phyloP scores from a whole-genome alignment of 352 stramenopile genomes.

The Globisporangium heterothallicum region DNA sequence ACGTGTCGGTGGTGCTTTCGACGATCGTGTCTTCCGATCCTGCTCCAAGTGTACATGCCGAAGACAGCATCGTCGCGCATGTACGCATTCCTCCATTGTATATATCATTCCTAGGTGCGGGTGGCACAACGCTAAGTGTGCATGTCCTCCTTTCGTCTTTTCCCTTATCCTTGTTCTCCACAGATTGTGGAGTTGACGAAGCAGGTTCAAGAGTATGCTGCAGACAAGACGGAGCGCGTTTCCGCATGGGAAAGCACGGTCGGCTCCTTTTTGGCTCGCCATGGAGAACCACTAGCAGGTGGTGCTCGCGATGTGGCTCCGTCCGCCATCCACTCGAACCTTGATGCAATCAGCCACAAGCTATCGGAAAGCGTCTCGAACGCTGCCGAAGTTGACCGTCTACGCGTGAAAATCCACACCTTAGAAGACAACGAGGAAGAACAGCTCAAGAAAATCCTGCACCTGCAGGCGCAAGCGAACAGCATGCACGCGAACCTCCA shows the following conservation, averaged over 20 bases:
- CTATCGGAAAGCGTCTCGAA: conserved; percentile 6
- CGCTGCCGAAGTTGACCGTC: background rate
- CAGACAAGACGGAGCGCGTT: conserved; percentile 3
- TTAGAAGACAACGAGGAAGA: conserved; percentile 18
- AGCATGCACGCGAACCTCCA: conserved; percentile 19
- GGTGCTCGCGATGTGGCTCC: background rate
- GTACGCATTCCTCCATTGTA: no score
- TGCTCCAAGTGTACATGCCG: no score
- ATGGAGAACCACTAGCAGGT: conserved; percentile 12
- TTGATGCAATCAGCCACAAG: conserved; percentile 12
- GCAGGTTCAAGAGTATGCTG: conserved; percentile 1
- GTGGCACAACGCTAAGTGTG: no score
- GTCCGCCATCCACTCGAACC: background rate
- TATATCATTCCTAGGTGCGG: no score
- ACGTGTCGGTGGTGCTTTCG: no score
- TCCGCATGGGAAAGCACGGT: conserved; percentile 15
- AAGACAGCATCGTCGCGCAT: no score
- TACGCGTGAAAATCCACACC: conserved; percentile 12
- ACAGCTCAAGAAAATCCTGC: conserved; percentile 25
- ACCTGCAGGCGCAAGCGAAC: conserved; percentile 25
- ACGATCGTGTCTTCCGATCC: no score
- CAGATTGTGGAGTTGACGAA: conserved; percentile 18
- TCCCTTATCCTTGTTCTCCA: background rate
- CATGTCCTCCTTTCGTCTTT: no score
- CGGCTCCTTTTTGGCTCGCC: conserved; percentile 22